Base-by-base conservation (phyloP, 495 filamentous ascomycete species). In the Clavariopsis aquatica region DNA sequence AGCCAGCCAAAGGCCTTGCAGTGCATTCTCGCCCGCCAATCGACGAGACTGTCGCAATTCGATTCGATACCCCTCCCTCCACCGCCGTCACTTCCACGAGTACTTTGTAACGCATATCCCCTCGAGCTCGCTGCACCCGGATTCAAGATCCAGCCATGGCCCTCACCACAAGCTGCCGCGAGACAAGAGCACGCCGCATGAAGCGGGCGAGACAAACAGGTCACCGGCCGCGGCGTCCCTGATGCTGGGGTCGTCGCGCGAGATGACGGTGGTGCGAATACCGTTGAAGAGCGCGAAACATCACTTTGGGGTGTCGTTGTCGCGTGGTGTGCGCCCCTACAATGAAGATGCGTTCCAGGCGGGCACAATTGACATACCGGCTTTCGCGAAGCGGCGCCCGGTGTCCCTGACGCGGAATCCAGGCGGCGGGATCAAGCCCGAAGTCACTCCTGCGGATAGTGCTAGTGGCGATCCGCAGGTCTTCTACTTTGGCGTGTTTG, bases 331-430 rank as follows among this genome's bases (percentile, higher is more conserved):
- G 41, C 82, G 94, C 1, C 85, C 85, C 10, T 87, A 90, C 72
- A 98, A 98, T 77, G 95, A 98, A 78, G 94, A 98, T 71, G 83
- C 91, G 26, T 90, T 93, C 76, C 95, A 98, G 77, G 95, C 93
- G 1, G 94, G 94, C 27, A 95, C 94, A 26, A 89, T 98, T 57
- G 86, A 90, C 62, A 81, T 98, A 19, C 95, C 95, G 1, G 88
- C 94, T 1, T 98, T 98, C 75, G 91, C 95, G 2, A 93, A 89
- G 74, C 80, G 89, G 12, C 81, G 84, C 0, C 92, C 92, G 1
- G 79, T 89, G 19, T 91, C 86, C 45, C 66, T 95, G 43, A 90
- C 80, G 0, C 63, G 75, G 60, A 76, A 3, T 70, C 67, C 60
- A 29, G 52, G 52, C 22, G 65, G 71, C 12, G 62, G 47, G 51